Base-by-base conservation (phyloP, 2,329 filamentous ascomycete species). In the Pseudogymnoascus sp. region DNA sequence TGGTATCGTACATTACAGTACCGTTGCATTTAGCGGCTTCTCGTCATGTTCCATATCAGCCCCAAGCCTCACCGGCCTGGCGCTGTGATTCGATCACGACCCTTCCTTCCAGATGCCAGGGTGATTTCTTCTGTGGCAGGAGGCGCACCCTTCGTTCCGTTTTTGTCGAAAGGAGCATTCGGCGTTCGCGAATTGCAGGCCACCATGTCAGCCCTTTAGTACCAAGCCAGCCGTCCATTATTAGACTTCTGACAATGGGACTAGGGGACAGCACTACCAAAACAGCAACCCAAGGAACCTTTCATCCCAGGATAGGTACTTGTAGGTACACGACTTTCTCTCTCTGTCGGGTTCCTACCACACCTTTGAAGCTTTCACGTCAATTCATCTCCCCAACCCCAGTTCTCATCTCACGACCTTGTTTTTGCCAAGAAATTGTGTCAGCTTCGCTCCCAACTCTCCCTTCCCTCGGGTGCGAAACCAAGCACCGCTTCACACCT, bases 221-320 rank as follows among this genome's bases (percentile, higher is more conserved):
- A 31, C 25, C 25, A 28, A 53, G 25, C 23, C 31, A 3, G 25
- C 46, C 16, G 31, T 14, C 46, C 46, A 53, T 31, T 53, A 53
- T 53, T 53, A 53, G 46, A 53, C 46, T 25, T 53, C 46, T 53
- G 46, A 31, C 46, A 53, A 53, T 53, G 25, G 46, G 12, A 31
- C 46, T 31, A 31, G 46, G 46, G 25, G 43, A 14, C 2, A 3
- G 6, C 43, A 49, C 14, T 31, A 53, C 43, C 23, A 49, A 49
- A 49, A 14, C 21, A 53, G 14, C 46, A 53, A 53, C 46, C 18
- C 25, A 31, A 53, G 46, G 46, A 53, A 31, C 46, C 12, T n/a
- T 53, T 2, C 25, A 28, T 53, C 12, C 11, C 46, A n/a, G 31
- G 25, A 7, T 53, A 31, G 46, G n/a, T 53, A 53, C 46, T 31